Percentiles rank a stretch among this genome's conserved stretches.
Evolutionary conservation across 805 yeast genomes (phyloP).

Genomic region (Candida sithepensis): DNA sequence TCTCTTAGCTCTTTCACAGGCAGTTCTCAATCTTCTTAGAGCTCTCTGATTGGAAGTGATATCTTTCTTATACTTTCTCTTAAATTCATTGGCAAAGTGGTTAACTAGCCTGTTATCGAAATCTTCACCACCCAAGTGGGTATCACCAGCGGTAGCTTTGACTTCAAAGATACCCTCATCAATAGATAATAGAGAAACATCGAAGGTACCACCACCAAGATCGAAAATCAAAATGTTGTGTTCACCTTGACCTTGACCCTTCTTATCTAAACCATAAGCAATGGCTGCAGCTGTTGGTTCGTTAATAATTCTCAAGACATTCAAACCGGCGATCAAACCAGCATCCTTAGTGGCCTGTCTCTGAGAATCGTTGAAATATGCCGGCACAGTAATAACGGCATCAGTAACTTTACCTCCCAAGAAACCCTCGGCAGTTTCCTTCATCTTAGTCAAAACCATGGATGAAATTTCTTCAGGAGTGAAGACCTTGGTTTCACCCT

Average conservation of each 20-base stretch:
- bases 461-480: conserved; percentile 95
- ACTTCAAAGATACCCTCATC: conserved; percentile 97
- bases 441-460: conserved; percentile 73
- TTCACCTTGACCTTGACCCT: conserved; percentile 38
- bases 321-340: conserved; percentile 70
- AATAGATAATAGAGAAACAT: conserved; percentile 86
- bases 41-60: conserved; percentile 93
- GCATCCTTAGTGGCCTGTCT: conserved; percentile 82
- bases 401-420: conserved; percentile 51
- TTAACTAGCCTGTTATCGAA: conserved; percentile 95
- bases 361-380: conserved; percentile 78
- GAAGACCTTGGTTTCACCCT: conserved; percentile 88
- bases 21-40: conserved; percentile 96
- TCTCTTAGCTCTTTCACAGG: conserved; percentile 99
- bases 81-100: conserved; percentile 92
- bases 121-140: conserved; percentile 98
- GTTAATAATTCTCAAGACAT: conserved; percentile 71
- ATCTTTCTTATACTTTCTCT: conserved; percentile 97
- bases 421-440: conserved; percentile 58
- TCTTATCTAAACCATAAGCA: conserved; percentile 70
- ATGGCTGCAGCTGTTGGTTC: conserved; percentile 88
- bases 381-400: conserved; percentile 84
- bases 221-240: conserved; percentile 63
- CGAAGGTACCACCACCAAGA: conserved; percentile 87
- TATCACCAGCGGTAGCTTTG: conserved; percentile 90